Conservation (phyloP, 2,329 filamentous ascomycete genomes). For the Meredithiella fracta region DNA sequence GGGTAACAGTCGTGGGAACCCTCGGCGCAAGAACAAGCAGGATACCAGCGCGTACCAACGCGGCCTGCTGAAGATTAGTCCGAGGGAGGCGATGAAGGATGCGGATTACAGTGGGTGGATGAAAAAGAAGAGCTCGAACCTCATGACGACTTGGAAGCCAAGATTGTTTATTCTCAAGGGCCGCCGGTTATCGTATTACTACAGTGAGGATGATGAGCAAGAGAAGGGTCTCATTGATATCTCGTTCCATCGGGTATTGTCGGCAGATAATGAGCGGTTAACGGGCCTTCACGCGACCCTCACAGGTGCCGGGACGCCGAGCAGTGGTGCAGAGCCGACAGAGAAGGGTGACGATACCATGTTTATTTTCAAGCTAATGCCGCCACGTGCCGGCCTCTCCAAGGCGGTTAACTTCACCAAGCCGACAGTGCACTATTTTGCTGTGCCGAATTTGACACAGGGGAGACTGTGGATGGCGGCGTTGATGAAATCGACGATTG, state of each 20-base stretch:
- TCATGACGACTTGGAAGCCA: constrained; percentile 97
- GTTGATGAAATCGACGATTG: constrained; percentile 96
- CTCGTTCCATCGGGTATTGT: constrained; percentile 89
- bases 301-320: constrained; percentile 60
- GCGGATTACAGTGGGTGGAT: constrained; percentile 98
- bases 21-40: constrained; percentile 67
- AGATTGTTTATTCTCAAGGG: constrained; percentile 90
- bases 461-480: constrained; percentile 96
- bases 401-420: constrained; percentile 95
- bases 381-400: constrained; percentile 71
- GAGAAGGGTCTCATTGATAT: constrained; percentile 97
- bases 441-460: constrained; percentile 74
- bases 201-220: constrained; percentile 78
- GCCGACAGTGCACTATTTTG: constrained; percentile 93
- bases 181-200: constrained; percentile 85
- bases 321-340: constrained; percentile 24
- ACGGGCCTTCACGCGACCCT: constrained; percentile 83
- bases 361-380: constrained; percentile 97
- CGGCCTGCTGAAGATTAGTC: constrained; percentile 65
- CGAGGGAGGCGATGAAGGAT: constrained; percentile 65
- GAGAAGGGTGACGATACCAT: constrained; percentile 50
- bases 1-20: constrained; percentile 26
- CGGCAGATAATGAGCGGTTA: constrained; percentile 78
- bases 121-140: constrained; percentile 93
- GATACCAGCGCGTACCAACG: constrained; percentile 86